Base-by-base conservation (phyloP, 2,329 filamentous ascomycete species). In the Pseudodiploospora longispora region DNA sequence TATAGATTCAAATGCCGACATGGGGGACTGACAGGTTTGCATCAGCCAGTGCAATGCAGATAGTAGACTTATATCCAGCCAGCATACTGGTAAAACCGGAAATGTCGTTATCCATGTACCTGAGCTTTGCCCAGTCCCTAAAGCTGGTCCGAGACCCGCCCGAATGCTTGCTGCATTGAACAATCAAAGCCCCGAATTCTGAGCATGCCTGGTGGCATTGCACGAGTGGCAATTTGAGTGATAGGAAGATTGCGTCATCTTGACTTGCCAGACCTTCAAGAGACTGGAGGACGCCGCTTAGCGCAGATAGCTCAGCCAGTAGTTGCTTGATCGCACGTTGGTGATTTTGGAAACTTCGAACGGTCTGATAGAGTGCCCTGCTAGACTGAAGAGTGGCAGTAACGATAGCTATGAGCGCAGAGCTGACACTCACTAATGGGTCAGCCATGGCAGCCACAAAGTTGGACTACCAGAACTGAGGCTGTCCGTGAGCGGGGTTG, bases 81-180 rank as follows among this genome's bases (percentile, higher is more conserved):
- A 73, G 48, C 32, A 66, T 50, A 27, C 59, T 49, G 39, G 55
- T 61, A 40, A 72, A 72, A 36, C 56, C 60, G 45, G 61, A 58
- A 34, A 72, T 64, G 50, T 70, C 59, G 36, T 67, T 60, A 30
- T 62, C 64, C 61, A 70, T 68, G 41, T 69, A 72, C 47, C 50
- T 62, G 35, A 72, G 49, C 49, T 59, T 67, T 4, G 63, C 63
- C 69, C 65, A 72, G 47, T 70, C 69, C 38, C 65, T 62, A 50
- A 71, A 67, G 54, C 65, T 71, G 28, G 59, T 58, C 42, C 59
- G 53, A 40, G 48, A 54, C 33, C 52, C 55, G 29, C 48, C 54
- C 33, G 65, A 69, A 59, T 43, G 55, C 50, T 37, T 55, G 52
- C 50, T 57, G 65, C 55, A 62, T 60, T 34, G 55, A 27, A 44